Conservation (phyloP, 2,329 filamentous ascomycete genomes). For the Hymenoscyphus salicellus region DNA sequence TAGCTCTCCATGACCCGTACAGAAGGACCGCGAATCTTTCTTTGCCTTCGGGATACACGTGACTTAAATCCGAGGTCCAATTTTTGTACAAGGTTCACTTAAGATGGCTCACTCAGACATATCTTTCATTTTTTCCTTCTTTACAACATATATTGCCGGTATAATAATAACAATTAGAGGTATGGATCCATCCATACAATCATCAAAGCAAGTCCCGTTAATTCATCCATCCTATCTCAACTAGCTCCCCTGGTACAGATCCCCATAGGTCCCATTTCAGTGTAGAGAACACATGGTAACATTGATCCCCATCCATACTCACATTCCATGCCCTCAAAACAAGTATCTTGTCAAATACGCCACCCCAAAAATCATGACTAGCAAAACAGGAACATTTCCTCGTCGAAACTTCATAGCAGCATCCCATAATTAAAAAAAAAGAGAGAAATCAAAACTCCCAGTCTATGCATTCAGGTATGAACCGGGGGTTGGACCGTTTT, state of each 20-base stretch:
- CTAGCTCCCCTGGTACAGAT: neutral
- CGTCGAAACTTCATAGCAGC: neutral
- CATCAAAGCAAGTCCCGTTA: neutral
- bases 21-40: neutral
- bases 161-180: neutral
- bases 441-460: neutral
- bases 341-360: neutral
- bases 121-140: neutral
- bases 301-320: neutral
- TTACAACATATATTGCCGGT: constrained; percentile 1
- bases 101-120: neutral
- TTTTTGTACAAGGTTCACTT: neutral
- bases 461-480: neutral
- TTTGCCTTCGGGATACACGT: neutral
- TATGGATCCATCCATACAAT: neutral
- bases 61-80: neutral
- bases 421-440: neutral
- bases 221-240: neutral
- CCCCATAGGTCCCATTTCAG: neutral
- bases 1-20: neutral
- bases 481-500: neutral
- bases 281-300: neutral
- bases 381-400: neutral
- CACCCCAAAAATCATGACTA: neutral
- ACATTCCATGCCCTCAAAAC: neutral